phyloP scores from a whole-genome alignment of 2,329 filamentous ascomycete species.

The Tolypocladium album region DNA sequence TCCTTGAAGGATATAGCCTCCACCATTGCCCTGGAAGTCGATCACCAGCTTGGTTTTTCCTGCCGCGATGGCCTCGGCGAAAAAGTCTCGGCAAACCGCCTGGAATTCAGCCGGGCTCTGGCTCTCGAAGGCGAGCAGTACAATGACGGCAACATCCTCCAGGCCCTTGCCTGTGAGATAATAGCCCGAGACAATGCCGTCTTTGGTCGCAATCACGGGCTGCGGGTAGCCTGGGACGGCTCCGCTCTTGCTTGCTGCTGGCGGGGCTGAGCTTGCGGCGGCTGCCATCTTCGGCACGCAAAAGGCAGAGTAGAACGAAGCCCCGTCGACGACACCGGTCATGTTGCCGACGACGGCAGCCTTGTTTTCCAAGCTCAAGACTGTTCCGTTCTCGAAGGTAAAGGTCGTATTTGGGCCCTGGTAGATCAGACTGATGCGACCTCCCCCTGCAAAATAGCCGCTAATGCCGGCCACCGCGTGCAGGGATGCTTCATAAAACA shows the following conservation, averaged over 20 bases:
- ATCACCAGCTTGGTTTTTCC: slow-evolving; percentile 51
- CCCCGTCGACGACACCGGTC: slow-evolving; percentile 18
- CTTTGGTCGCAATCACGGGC: slow-evolving; percentile 15
- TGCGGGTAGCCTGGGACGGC: slow-evolving; percentile 15
- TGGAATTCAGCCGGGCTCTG: slow-evolving; percentile 22
- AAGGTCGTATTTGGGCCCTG: slow-evolving; percentile 22
- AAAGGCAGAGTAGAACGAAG: slow-evolving; percentile 21
- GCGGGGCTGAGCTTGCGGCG: neutral
- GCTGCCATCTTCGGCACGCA: slow-evolving; percentile 12
- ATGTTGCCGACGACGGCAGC: slow-evolving; percentile 18
- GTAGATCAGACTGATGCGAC: slow-evolving; percentile 16
- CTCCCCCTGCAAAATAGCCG: slow-evolving; percentile 20
- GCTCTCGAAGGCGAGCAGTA: slow-evolving; percentile 13
- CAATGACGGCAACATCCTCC: slow-evolving; percentile 20
- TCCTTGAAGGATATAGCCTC: slow-evolving; percentile 47
- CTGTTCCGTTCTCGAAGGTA: slow-evolving; percentile 25
- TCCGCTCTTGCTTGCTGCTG: neutral
- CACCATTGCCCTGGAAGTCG: slow-evolving; percentile 32
- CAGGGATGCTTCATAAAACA: slow-evolving; percentile 20
- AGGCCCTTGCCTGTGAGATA: slow-evolving; percentile 23
- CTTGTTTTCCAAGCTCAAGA: slow-evolving; percentile 16
- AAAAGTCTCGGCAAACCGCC: slow-evolving; percentile 19
- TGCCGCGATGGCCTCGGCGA: slow-evolving; percentile 24
- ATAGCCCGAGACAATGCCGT: slow-evolving; percentile 16
- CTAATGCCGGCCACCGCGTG: slow-evolving; percentile 6